Base-by-base conservation (phyloP, 192 early-diverging fungal species). In the Coemansia sp. region DNA sequence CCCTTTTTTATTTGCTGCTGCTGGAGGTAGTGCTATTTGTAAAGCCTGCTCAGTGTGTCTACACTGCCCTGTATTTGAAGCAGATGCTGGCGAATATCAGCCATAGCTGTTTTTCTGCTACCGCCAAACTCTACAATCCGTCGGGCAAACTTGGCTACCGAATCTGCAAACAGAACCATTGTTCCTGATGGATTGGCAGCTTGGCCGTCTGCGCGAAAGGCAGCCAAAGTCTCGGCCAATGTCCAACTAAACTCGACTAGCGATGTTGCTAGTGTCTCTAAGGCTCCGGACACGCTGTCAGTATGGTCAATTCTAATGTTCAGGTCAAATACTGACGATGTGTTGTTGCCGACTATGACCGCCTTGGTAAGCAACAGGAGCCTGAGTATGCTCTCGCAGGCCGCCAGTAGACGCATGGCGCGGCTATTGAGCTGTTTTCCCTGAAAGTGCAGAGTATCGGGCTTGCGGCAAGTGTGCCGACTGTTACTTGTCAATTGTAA, bases 171-270 rank as follows among this genome's bases (percentile, higher is more conserved):
- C 53, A 82, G 53, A 7, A 76, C 40, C 20, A 67, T 31, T 9
- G 63, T 55, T 6, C 73, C 70, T 5, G 79, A 72, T 1, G 73
- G 73, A 26, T 65, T 65, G 8, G 57, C 18, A 11, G 67, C 33
- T 24, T 65, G 67, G 26, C 66, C 73, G 10, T 68, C 67, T 0
- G 56, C 61, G 21, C 69, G 66, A 57, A 72, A 67, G 0, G 69
- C 73, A 7, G 73, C 55, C 46, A 81, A 42, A 3, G 37, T 64
- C 59, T 82, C 73, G 0, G 79, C 79, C 42, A 82, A 50, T 0
- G 55, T 14, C 79, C 79, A 82, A 21, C 73, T 76, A 28, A 76
- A 24, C 18, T 82, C 73, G 26, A 76, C 79, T n/a, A 82, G 63
- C 13, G 79, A 71, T 16, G 73, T 38, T 11, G 70, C 59, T 43